Conservation (phyloP, 2,329 filamentous ascomycete species). For the Dothideomycetes sp. region DNA sequence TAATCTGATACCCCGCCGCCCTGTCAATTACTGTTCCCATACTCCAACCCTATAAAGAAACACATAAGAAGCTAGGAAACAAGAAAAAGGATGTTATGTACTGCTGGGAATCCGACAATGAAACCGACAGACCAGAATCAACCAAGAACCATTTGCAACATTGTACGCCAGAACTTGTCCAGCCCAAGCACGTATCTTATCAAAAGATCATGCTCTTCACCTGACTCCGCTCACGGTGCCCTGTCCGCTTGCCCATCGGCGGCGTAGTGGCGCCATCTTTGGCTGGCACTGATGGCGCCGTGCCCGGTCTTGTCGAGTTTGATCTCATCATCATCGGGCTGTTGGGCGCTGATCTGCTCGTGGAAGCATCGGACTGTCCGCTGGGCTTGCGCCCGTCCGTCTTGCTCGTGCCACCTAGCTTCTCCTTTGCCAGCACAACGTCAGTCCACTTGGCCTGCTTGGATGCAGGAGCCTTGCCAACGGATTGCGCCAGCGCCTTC, state of each 20-base stretch:
- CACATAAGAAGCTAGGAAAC: no score
- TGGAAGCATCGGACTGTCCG: background rate
- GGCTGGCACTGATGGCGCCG: conserved; percentile 9
- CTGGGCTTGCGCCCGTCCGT: background rate
- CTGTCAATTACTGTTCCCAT: no score
- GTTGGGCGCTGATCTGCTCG: conserved; percentile 14
- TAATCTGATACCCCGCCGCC: no score
- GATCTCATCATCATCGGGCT: conserved; percentile 12
- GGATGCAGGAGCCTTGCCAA: conserved; percentile 44
- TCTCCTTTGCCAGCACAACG: conserved; percentile 35
- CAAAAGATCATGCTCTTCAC: conserved; percentile 29
- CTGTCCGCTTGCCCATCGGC: conserved; percentile 19
- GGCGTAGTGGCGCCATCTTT: conserved; percentile 17
- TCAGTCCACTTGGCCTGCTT: conserved; percentile 48
- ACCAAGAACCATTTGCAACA: no score
- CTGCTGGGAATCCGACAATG: no score
- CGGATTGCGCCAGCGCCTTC: conserved; percentile 65
- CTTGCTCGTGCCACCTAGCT: conserved; percentile 7
- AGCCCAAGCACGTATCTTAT: no score
- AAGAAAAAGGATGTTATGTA: no score
- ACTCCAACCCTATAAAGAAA: no score
- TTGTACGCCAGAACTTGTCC: no score
- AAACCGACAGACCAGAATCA: no score
- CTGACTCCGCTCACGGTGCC: conserved; percentile 19
- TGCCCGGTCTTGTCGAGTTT: conserved; percentile 10